Evolutionary conservation across 176 grass and related monocot species (phyloP), one percentile per base, ranked within the genome.

Genomic region (Raddia guianensis): DNA sequence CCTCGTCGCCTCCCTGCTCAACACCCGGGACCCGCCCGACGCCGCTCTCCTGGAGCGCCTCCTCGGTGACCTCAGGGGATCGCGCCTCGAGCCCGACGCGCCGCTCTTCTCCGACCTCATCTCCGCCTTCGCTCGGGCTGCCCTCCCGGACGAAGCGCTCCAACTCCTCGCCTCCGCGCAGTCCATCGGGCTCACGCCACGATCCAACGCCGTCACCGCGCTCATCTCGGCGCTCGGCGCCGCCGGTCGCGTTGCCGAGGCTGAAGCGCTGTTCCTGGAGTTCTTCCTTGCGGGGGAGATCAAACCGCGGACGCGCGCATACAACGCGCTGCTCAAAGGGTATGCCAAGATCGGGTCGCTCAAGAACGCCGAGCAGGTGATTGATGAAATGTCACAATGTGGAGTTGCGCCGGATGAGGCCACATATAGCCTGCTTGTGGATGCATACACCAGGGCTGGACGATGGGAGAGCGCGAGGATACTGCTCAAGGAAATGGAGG

Each of bases 401-500:
- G 92, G 90, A 21, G 90, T 98, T 0, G 85, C 82, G 0, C 88
- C 92, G 4, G 88, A 98, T 34, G 92, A 98, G 18, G 95, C 88
- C 42, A 98, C 95, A 0, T 98, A 98, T 16, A 87, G 90, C 84
- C 49, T 98, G 21, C 93, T 98, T 12, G 91, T 98, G 51, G 95
- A 98, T 35, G 92, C 90, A 0, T 98, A 98, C 43, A 92, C 86
- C 5, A 86, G 89, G 46, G 92, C 90, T 63, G 92, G 92, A 20
- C 81, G 95, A 13, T 98, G 95, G 95, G 95, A 98, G 82, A 94
- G 90, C 40, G 90, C 95, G 3, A 91, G 92, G 72, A 98, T 98
- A 66, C 82, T 95, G 76, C 80, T 98, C 12, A 94, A 91, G 71
- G 95, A 98, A 79, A 98, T 98, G 95, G 92, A 95, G 34, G 77